Evolutionary conservation across 768 basidiomycete genomes (phyloP).

Genomic region (Suillus plorans): DNA sequence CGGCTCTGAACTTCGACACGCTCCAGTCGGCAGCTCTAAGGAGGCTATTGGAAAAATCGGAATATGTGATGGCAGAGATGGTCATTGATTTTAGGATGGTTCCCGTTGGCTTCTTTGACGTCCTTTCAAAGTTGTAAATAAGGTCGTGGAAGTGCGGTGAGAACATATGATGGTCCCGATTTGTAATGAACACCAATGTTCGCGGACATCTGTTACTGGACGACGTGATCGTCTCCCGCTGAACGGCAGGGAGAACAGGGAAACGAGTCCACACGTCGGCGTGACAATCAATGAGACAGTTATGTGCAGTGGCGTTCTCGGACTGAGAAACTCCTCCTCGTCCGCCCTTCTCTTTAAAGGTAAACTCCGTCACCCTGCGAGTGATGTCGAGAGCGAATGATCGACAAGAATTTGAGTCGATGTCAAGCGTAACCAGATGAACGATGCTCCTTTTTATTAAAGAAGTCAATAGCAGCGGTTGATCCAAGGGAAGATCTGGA

Average conservation of each 20-base stretch:
- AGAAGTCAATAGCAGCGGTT: conserved; percentile 40
- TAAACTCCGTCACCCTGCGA: conserved; percentile 54
- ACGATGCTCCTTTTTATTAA: conserved; percentile 40
- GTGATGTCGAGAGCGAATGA: conserved; percentile 55
- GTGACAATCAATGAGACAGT: conserved; percentile 56
- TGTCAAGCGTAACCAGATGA: conserved; percentile 44
- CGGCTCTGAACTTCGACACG: conserved; percentile 42
- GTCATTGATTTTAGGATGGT: conserved; percentile 39
- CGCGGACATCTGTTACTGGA: conserved; percentile 32
- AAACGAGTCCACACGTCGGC: conserved; percentile 61
- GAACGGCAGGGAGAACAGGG: conserved; percentile 54
- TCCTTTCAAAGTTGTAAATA: conserved; percentile 47
- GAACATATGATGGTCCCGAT: conserved; percentile 36
- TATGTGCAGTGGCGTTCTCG: conserved; percentile 36
- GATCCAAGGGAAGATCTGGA: conserved; percentile 22
- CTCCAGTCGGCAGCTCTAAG: conserved; percentile 20
- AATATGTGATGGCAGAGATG: conserved; percentile 33
- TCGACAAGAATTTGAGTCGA: conserved; percentile 26
- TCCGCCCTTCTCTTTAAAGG: conserved; percentile 46
- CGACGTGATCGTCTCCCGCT: conserved; percentile 41
- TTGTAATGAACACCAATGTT: conserved; percentile 45
- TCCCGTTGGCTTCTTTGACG: conserved; percentile 53
- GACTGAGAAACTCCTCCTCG: conserved; percentile 17
- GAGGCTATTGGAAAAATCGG: conserved; percentile 23
- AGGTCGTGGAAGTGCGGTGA: conserved; percentile 44